These are phyloP conservation scores for Kockovaella imperatae DNA, from an alignment of 768 basidiomycete genomes.

Conservation along the genomic window DNA sequence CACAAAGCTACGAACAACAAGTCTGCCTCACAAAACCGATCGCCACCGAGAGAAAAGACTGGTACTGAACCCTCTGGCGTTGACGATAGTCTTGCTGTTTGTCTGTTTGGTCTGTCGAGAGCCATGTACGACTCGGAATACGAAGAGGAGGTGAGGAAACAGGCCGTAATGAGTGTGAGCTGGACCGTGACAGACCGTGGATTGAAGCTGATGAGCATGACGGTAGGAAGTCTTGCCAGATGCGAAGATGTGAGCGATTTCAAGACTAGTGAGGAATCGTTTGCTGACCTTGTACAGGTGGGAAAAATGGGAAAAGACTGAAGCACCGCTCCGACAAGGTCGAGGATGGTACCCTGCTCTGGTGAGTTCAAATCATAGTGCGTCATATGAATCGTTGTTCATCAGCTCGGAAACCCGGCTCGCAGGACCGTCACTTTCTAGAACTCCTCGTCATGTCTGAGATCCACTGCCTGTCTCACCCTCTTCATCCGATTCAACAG, in stretches of 20 bases:
- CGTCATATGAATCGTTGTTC: neutral
- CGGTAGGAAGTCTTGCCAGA: conserved; percentile 41
- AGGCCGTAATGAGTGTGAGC: conserved; percentile 42
- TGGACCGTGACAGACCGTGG: neutral
- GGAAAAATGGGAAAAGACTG: conserved; percentile 40
- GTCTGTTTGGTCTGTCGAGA: conserved; percentile 17
- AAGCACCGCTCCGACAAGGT: conserved; percentile 39
- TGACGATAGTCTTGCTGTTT: conserved; percentile 21
- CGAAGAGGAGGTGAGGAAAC: conserved; percentile 36
- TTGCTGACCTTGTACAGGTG: conserved; percentile 19
- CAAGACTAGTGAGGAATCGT: neutral
- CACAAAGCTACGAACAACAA: no score
- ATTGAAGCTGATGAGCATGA: neutral
- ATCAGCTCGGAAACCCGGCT: neutral
- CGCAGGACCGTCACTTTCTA: conserved; percentile 41
- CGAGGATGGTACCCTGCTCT: conserved; percentile 42
- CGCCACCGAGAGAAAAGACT: no score
- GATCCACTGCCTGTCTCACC: conserved; percentile 37
- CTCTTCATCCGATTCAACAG: conserved; percentile 12
- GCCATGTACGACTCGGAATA: conserved; percentile 34
- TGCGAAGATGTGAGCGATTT: conserved; percentile 30
- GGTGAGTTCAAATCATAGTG: conserved; percentile 12
- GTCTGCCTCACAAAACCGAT: no score
- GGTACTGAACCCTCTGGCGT: no score
- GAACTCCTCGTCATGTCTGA: conserved; percentile 43